These are phyloP conservation scores for Pilobolus umbonatus DNA, from an alignment of 192 early-diverging fungal species.

Conservation along the genomic window DNA sequence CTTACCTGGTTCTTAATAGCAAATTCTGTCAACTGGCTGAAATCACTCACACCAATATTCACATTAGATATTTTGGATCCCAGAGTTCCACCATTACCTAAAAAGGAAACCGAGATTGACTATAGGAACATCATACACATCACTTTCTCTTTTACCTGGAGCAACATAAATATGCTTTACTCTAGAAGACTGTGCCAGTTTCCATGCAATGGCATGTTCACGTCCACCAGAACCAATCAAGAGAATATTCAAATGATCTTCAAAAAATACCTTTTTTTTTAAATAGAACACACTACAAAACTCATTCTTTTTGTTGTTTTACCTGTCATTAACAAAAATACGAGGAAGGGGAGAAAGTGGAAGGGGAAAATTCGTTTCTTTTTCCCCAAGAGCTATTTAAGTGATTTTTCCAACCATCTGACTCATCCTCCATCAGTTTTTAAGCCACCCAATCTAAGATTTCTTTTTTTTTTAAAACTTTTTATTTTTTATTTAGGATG, in stretches of 20 bases:
- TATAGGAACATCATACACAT: neutral
- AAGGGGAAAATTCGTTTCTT: no score
- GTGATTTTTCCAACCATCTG: no score
- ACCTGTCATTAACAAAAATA: no score
- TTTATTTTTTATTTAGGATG: neutral
- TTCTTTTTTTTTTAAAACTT: no score
- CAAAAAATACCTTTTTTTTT: no score
- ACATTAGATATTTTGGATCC: conserved; percentile 81
- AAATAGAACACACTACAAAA: neutral
- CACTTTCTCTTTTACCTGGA: conserved; percentile 58
- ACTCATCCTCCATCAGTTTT: no score
- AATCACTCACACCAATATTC: conserved; percentile 63
- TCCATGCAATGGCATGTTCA: conserved; percentile 95
- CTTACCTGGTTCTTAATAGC: conserved; percentile 70
- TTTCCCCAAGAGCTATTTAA: no score
- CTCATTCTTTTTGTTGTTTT: neutral
- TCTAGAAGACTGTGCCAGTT: conserved; percentile 68
- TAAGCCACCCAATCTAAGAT: no score
- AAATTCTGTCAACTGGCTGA: conserved; percentile 72
- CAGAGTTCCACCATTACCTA: conserved; percentile 94
- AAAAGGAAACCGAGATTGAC: neutral
- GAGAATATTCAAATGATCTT: conserved; percentile 65
- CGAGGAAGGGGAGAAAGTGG: no score
- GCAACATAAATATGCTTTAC: conserved; percentile 88
- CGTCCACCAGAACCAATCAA: conserved; percentile 93